phyloP scores from a whole-genome alignment of 176 grass and related monocot species.

The Paspalum vaginatum region DNA sequence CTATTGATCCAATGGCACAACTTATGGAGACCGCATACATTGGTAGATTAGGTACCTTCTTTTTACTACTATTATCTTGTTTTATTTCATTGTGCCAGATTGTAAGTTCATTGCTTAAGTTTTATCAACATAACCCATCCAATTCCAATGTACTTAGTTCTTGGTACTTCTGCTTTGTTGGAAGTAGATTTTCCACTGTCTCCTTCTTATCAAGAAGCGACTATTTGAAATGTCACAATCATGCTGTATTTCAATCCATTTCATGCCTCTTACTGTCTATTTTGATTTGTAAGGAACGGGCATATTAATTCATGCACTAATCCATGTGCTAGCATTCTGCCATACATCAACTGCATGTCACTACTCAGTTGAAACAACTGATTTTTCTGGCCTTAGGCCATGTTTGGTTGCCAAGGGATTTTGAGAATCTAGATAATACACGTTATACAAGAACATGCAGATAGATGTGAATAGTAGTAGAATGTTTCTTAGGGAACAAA shows the following conservation, averaged over 20 bases:
- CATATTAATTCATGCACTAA: background rate
- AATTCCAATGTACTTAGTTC: background rate
- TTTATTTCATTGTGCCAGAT: background rate
- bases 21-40: conserved; percentile 97
- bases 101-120: conserved; percentile 27
- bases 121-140: background rate
- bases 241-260: background rate
- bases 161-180: background rate
- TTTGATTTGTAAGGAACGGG: background rate
- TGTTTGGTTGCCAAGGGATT: too few relatives aligned
- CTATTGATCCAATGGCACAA: conserved; percentile 87
- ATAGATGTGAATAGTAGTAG: too few relatives aligned
- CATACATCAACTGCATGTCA: background rate
- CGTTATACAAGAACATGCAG: too few relatives aligned
- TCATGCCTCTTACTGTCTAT: background rate
- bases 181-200: conserved; percentile 5
- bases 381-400: conserved; percentile 4
- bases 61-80: conserved; percentile 11
- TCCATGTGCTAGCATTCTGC: background rate
- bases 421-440: too few relatives aligned
- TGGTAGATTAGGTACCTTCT: conserved; percentile 81
- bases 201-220: background rate
- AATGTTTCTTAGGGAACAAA: too few relatives aligned
- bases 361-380: background rate
- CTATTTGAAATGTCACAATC: background rate